These are phyloP conservation scores for Neckera pumila DNA, from an alignment of 225 moss, liverwort and hornwort species.

Conservation along the genomic window DNA sequence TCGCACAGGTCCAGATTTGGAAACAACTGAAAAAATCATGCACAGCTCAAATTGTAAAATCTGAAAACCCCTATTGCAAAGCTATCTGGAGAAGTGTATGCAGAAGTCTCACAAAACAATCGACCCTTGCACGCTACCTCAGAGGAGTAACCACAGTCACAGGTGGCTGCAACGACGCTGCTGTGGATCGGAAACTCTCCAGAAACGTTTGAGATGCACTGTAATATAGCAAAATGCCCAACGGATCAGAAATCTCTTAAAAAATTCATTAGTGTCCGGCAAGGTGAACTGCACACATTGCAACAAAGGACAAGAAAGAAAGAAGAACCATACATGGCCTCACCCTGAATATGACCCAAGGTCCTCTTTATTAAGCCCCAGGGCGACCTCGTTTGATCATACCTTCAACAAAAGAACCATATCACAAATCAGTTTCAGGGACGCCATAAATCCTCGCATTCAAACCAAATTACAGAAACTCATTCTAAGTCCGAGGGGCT, in stretches of 20 bases:
- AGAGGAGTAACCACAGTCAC: slow-evolving; percentile 42
- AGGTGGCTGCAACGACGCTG: slow-evolving; percentile 49
- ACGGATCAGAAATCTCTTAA: background rate
- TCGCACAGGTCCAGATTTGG: background rate
- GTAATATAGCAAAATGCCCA: background rate
- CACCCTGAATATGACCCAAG: slow-evolving; percentile 68
- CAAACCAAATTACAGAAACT: background rate
- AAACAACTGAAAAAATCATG: background rate
- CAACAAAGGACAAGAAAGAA: background rate
- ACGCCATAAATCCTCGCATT: background rate
- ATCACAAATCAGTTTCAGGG: background rate
- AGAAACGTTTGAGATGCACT: slow-evolving; percentile 55
- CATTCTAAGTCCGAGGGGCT: background rate
- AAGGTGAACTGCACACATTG: background rate
- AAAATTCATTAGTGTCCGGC: background rate
- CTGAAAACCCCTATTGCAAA: background rate
- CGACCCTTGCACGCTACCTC: slow-evolving; percentile 16
- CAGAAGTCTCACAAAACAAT: background rate
- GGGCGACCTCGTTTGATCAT: slow-evolving; percentile 33
- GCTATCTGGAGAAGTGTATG: background rate
- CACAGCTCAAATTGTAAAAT: background rate
- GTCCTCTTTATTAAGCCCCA: slow-evolving; percentile 58
- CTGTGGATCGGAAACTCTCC: slow-evolving; percentile 37
- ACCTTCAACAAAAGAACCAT: slow-evolving; percentile 27
- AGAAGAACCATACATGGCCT: background rate